Conservation (phyloP, 2,329 filamentous ascomycete genomes). For the Alternaria viburni region DNA sequence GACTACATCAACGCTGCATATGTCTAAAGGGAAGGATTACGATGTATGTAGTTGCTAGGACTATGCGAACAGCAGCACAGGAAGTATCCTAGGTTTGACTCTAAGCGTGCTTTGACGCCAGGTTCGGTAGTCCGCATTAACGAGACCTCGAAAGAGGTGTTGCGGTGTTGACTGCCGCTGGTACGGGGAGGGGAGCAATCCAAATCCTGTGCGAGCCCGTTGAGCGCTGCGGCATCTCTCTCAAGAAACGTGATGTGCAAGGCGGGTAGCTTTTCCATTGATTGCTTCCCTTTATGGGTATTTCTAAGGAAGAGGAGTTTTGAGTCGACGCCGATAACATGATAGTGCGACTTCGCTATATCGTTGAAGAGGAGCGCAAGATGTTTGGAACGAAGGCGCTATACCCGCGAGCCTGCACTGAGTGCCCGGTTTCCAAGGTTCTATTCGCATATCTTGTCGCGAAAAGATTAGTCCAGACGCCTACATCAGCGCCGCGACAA, state of each 20-base stretch:
- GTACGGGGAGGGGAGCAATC: not conserved
- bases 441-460: not conserved
- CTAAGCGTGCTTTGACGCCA: not conserved
- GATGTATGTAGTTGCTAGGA: not conserved
- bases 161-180: not conserved
- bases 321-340: accelerated
- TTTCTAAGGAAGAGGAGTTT: not conserved
- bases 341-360: not conserved
- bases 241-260: not conserved
- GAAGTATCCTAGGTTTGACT: not conserved
- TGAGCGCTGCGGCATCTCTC: not conserved
- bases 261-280: not conserved
- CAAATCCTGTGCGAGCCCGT: not conserved
- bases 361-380: not conserved
- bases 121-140: accelerated
- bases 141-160: not conserved
- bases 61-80: not conserved
- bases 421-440: not conserved
- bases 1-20: too few relatives aligned
- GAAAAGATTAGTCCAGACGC: not conserved
- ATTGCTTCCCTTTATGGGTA: not conserved
- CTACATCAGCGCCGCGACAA: not conserved
- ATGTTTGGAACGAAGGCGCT: not conserved
- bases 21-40: too few relatives aligned
- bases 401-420: not conserved